phyloP scores from a whole-genome alignment of 306 rosid genomes.

The Alnus rubra region DNA sequence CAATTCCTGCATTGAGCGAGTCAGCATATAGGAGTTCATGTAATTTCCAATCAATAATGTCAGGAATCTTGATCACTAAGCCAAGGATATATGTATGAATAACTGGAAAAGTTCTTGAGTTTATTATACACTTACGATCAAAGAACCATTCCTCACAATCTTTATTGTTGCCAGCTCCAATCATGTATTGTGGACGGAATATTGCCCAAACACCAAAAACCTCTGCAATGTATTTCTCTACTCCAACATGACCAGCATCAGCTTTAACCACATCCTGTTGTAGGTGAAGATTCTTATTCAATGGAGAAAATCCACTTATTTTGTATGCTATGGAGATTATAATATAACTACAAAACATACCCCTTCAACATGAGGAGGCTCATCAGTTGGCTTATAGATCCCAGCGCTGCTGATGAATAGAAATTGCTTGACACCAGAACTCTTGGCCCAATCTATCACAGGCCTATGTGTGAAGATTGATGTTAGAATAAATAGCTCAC shows the following conservation, averaged over 20 bases:
- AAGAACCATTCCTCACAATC: conserved; percentile 98
- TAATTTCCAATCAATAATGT: not conserved
- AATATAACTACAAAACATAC: conserved; percentile 39
- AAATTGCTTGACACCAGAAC: conserved; percentile 85
- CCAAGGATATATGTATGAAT: not conserved
- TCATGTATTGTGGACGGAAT: conserved; percentile 90
- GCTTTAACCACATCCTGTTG: conserved; percentile 81
- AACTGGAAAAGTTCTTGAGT: not conserved
- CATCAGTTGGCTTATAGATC: conserved; percentile 83
- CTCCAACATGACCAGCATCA: conserved; percentile 89
- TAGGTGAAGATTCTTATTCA: conserved; percentile 7
- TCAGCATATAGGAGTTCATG: not conserved
- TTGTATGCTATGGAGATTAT: not conserved
- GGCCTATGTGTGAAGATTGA: conserved; percentile 52
- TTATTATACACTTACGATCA: conserved; percentile 54
- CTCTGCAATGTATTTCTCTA: conserved; percentile 76
- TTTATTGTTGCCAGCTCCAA: conserved; percentile 97
- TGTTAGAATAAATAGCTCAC: conserved; percentile 14
- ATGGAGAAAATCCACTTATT: not conserved
- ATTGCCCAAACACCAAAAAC: conserved; percentile 66
- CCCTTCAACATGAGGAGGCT: conserved; percentile 98
- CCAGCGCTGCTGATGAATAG: conserved; percentile 94
- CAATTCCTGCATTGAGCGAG: conserved; percentile 61
- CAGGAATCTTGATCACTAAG: not conserved
- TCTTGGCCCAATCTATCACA: conserved; percentile 91